These are phyloP conservation scores for Eutrema japonicum DNA, from an alignment of 345 rosid genomes.

Conservation along the genomic window DNA sequence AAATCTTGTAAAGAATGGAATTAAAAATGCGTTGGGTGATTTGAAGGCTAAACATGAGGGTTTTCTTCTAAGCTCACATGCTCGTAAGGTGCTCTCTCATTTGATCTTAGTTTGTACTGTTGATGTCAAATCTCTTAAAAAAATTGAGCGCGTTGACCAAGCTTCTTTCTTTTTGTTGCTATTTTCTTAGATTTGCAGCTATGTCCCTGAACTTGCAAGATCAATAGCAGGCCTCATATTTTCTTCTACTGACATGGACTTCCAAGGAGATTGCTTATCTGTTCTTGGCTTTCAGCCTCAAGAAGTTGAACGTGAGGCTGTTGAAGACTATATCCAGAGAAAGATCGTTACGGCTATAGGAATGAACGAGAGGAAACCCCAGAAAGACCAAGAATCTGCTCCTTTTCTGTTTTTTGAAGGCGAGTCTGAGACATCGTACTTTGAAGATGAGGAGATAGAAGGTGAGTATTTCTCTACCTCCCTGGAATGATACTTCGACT, in stretches of 20 bases:
- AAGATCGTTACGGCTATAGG: constrained; percentile 71
- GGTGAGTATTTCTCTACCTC: constrained; percentile 48
- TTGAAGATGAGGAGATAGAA: constrained; percentile 54
- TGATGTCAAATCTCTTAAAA: constrained; percentile 13
- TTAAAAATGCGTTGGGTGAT: constrained; percentile 74
- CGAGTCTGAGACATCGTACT: constrained; percentile 43
- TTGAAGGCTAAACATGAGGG: constrained; percentile 79
- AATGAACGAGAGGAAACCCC: constrained; percentile 65
- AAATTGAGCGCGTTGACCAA: neutral
- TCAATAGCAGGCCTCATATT: constrained; percentile 74
- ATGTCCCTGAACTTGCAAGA: constrained; percentile 91
- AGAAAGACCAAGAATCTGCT: constrained; percentile 58
- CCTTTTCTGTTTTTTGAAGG: constrained; percentile 64
- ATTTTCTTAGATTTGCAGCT: constrained; percentile 61
- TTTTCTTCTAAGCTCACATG: constrained; percentile 69
- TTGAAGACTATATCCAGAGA: constrained; percentile 67
- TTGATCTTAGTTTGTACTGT: neutral
- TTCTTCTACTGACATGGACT: constrained; percentile 67
- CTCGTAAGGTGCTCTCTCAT: constrained; percentile 60
- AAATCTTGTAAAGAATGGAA: constrained; percentile 60
- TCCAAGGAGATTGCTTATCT: constrained; percentile 75
- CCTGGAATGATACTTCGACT: constrained; percentile 41
- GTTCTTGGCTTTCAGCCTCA: constrained; percentile 66
- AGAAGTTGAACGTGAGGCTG: constrained; percentile 42
- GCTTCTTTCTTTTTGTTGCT: neutral